Conservation (phyloP, 805 yeast genomes). For the Teunomyces tritomae region DNA sequence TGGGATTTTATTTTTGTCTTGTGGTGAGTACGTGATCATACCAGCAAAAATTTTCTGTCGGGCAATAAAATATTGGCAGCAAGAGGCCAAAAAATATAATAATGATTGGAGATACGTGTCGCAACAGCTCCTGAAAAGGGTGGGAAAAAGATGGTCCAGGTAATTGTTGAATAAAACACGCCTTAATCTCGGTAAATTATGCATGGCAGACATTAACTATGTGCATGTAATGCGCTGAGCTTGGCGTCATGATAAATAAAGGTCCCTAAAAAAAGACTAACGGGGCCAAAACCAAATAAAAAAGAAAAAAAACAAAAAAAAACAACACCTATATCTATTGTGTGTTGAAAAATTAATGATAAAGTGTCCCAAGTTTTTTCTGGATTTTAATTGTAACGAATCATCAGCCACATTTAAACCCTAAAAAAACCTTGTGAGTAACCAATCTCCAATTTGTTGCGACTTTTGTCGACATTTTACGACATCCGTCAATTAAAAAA, state of each 20-base stretch:
- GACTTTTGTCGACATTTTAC: conserved; percentile 5
- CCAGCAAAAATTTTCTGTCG: neutral
- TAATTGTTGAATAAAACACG: neutral
- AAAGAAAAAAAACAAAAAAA: no score
- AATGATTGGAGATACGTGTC: neutral
- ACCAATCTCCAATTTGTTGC: neutral
- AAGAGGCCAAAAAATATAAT: no score
- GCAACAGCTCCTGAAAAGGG: neutral
- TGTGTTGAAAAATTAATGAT: neutral
- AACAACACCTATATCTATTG: neutral
- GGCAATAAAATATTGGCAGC: neutral
- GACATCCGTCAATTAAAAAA: conserved; percentile 3
- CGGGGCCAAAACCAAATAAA: no score
- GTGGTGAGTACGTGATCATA: neutral
- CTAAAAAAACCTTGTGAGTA: neutral
- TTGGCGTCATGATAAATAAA: neutral
- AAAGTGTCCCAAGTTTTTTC: no score
- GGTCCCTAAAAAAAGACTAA: no score
- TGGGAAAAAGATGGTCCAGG: neutral
- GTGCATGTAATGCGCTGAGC: neutral
- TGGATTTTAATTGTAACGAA: no score
- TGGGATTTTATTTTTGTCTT: neutral
- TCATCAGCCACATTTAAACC: neutral
- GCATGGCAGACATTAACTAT: neutral
- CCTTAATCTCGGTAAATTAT: neutral